Evolutionary conservation across 1,284 basidiomycete species (phyloP), one percentile per base, ranked within the genome.

Genomic region (Sphaerobolus stellatus): DNA sequence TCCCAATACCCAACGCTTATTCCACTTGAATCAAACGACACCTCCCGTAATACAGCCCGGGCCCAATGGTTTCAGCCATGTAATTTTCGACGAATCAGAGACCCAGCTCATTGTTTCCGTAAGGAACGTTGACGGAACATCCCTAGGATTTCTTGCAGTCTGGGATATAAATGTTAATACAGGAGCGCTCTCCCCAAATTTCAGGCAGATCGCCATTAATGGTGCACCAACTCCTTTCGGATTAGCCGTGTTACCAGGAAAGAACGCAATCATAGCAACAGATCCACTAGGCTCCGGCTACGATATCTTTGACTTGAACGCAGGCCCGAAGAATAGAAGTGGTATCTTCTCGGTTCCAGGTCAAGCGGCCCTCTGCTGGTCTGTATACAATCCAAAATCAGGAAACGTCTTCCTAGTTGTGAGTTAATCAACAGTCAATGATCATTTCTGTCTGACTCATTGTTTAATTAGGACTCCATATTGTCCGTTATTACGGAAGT

Each of bases 331-430:
- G 4, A 51, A 60, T 24, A 57, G 56, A 8, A 45, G 43, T 24
- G 25, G 71, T 24, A 70, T 65, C 16, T 63, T 71, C 8, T 54
- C 66, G 20, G 74, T 79, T 48, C 61, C 64, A 13, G 74, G 73
- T 14, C 76, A 79, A 66, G 58, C 51, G 14, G 78, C 76, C 29
- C 76, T 71, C n/a, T 80, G 78, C 68, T 80, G 78, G 78, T 71
- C 72, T 18, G 68, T 66, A 54, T 76, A 73, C 66, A 75, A 73
- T 62, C 61, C 62, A 30, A 68, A 72, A 65, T 78, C 76, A 2
- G 74, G 75, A 8, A 78, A 74, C 66, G 78, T 77, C 66, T 80
- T 75, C 64, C 60, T 81, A 28, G 75, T 71, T 9, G 76, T 74
- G 16, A 62, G 73, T 5, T 4, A 16, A n/a, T n/a, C n/a, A n/a